Percentiles rank a stretch among this genome's conserved stretches.
Conservation (phyloP, 1,284 basidiomycete genomes). For the Anthracocystis setariae region DNA sequence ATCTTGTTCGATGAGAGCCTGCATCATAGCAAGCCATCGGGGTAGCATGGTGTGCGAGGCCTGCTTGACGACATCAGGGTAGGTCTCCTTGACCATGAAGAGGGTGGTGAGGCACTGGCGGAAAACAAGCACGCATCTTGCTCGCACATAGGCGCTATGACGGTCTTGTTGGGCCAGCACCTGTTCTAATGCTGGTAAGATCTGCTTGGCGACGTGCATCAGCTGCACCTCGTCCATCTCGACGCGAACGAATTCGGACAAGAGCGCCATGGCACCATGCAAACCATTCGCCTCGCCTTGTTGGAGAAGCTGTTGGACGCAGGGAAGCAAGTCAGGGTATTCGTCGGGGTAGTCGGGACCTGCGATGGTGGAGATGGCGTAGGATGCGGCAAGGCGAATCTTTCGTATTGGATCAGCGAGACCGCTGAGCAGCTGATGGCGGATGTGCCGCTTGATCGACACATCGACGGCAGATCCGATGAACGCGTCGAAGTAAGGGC, state of each 20-base stretch:
- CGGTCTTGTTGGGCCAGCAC: conserved; percentile 40
- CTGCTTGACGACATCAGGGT: conserved; percentile 84
- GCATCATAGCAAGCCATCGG: conserved; percentile 73
- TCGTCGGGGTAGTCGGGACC: conserved; percentile 65
- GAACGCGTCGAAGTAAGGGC: conserved; percentile 56
- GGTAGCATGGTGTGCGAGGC: conserved; percentile 83
- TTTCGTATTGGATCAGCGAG: conserved; percentile 53
- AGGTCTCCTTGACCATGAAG: conserved; percentile 92
- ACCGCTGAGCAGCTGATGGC: conserved; percentile 45
- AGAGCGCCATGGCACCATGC: conserved; percentile 61
- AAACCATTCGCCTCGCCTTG: conserved; percentile 35
- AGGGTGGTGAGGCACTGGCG: conserved; percentile 87
- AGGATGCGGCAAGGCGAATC: conserved; percentile 56
- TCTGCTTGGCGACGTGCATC: conserved; percentile 57
- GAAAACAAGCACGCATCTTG: conserved; percentile 87
- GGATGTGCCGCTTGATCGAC: conserved; percentile 53
- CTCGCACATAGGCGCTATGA: conserved; percentile 69
- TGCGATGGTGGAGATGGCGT: conserved; percentile 56
- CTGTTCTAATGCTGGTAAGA: conserved; percentile 57
- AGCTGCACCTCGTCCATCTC: conserved; percentile 66
- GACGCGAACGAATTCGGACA: conserved; percentile 61
- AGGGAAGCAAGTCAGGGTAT: conserved; percentile 59
- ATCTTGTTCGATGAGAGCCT: conserved; percentile 30
- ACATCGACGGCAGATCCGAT: conserved; percentile 45
- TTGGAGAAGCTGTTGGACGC: conserved; percentile 47